Percentiles rank a stretch among this genome's conserved stretches.
Conservation (phyloP, 2,329 filamentous ascomycete species). For the Fusarium sp. region DNA sequence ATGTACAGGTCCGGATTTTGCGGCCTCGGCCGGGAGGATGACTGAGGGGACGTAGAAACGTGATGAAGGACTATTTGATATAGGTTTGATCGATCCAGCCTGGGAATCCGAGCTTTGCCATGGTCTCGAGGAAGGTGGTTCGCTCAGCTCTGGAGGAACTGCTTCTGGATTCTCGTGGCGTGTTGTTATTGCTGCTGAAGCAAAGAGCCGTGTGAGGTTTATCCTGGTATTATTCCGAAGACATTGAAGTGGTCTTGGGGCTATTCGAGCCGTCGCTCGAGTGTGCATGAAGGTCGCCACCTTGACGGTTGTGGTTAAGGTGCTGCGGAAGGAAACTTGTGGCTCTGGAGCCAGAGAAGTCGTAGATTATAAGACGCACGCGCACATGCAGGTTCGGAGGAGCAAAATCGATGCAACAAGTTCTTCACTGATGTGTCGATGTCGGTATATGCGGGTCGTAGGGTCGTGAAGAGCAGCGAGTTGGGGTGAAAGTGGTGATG, state of each 20-base stretch:
- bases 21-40: conserved; percentile 49
- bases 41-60: conserved; percentile 53
- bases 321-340: conserved; percentile 6
- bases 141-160: conserved; percentile 37
- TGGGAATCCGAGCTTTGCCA: conserved; percentile 29
- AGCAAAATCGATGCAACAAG: neutral
- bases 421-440: neutral
- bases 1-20: conserved; percentile 50
- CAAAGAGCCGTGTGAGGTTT: conserved; percentile 52
- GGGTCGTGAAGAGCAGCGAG: conserved; percentile 1
- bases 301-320: conserved; percentile 41
- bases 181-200: conserved; percentile 45
- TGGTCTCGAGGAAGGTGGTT: conserved; percentile 30
- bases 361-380: conserved; percentile 17
- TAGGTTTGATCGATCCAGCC: conserved; percentile 24
- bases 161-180: conserved; percentile 40
- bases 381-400: conserved; percentile 8
- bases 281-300: conserved; percentile 53
- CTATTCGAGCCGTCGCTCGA: conserved; percentile 59
- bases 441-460: neutral
- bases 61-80: conserved; percentile 30
- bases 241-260: conserved; percentile 53
- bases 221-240: conserved; percentile 52
- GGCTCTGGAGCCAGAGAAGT: conserved; percentile 21
- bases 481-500: conserved; percentile 20